These are phyloP conservation scores for Rhizophagus sp. DNA, from an alignment of 192 early-diverging fungal species.

Conservation along the genomic window DNA sequence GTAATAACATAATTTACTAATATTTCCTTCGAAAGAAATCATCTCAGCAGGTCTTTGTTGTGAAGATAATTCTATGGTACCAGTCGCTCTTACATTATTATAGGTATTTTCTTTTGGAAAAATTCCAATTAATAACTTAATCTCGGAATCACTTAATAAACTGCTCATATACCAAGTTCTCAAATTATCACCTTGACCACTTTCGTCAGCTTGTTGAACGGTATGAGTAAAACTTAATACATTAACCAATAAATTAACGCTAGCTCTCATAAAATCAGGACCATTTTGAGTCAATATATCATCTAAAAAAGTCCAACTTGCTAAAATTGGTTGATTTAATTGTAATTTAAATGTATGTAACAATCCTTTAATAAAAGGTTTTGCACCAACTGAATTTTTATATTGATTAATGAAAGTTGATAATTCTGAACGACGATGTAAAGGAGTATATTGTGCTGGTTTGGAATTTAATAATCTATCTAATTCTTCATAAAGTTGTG, in stretches of 20 bases:
- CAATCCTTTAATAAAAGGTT: conserved; percentile 17
- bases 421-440: conserved; percentile 12
- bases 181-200: neutral
- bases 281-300: conserved; percentile 26
- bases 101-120: conserved; percentile 5
- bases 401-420: conserved; percentile 12
- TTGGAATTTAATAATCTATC: conserved; percentile 12
- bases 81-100: conserved; percentile 19
- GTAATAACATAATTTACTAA: neutral
- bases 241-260: conserved; percentile 23
- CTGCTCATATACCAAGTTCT: conserved; percentile 19
- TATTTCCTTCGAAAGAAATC: neutral
- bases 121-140: neutral
- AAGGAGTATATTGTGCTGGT: conserved; percentile 19
- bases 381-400: conserved; percentile 12
- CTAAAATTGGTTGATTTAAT: neutral
- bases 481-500: conserved; percentile 10
- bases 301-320: conserved; percentile 29
- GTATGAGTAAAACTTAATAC: conserved; percentile 27
- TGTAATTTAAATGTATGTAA: conserved; percentile 4
- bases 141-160: neutral
- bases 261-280: conserved; percentile 28
- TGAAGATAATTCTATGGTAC: conserved; percentile 23
- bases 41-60: conserved; percentile 13
- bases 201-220: conserved; percentile 22